Percentiles rank a stretch among this genome's conserved stretches.
Conservation (phyloP, 2,329 filamentous ascomycete genomes). For the Diaporthe caulivora region DNA sequence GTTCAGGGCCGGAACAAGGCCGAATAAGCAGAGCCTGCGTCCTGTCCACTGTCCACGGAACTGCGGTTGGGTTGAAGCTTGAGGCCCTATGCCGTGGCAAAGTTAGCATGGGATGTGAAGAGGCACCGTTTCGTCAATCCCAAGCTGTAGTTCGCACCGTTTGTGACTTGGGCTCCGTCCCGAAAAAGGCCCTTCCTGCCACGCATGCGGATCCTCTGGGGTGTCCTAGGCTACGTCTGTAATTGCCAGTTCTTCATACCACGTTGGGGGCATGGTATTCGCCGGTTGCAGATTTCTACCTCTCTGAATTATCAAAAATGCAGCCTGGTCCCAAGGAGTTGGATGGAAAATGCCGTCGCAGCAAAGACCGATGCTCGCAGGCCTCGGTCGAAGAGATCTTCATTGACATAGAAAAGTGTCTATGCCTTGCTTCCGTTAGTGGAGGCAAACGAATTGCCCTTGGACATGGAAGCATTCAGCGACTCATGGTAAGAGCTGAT, state of each 20-base stretch:
- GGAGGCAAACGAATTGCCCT: slow-evolving; percentile 39
- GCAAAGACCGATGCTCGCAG: background rate
- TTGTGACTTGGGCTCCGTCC: background rate
- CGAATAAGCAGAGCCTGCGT: background rate
- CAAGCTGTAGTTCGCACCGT: background rate
- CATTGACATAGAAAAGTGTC: background rate
- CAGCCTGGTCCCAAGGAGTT: background rate
- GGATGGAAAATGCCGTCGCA: background rate
- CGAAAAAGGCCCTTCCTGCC: background rate
- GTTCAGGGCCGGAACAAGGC: background rate
- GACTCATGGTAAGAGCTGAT: slow-evolving; percentile 73
- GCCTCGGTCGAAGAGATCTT: background rate
- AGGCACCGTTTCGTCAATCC: background rate
- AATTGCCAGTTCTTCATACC: background rate
- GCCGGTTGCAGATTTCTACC: background rate
- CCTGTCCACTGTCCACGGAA: background rate
- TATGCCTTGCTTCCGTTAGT: slow-evolving; percentile 34
- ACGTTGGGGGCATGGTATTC: background rate
- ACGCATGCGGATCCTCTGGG: too few relatives aligned
- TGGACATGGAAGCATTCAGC: slow-evolving; percentile 46
- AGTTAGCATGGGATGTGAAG: too few relatives aligned
- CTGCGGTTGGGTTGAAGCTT: background rate
- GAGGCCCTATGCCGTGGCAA: background rate
- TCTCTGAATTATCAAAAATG: too few relatives aligned
- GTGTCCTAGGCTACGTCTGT: background rate